Evolutionary conservation across 129 eudicot genomes (phyloP).

Genomic region (Flaveria robusta): DNA sequence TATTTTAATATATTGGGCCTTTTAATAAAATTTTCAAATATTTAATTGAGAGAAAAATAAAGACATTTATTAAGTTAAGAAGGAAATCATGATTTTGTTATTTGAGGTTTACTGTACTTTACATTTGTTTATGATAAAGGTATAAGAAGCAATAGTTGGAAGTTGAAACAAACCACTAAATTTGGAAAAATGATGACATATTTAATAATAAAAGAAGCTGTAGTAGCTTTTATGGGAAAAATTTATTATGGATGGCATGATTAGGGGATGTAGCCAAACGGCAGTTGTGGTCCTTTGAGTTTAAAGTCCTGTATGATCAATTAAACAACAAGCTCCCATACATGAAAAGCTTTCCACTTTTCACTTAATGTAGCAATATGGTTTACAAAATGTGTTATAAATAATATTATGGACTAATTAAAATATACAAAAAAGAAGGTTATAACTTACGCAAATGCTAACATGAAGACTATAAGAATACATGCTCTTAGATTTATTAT

Average conservation of each 20-base stretch:
- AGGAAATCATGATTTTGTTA: conserved; percentile 4
- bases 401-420: neutral
- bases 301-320: conserved; percentile 24
- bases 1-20: neutral
- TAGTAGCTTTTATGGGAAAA: conserved; percentile 12
- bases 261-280: conserved; percentile 53
- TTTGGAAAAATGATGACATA: neutral
- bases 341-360: conserved; percentile 22
- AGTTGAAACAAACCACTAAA: conserved; percentile 8
- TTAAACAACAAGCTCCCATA: conserved; percentile 29
- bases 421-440: neutral
- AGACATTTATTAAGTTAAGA: conserved; percentile 1
- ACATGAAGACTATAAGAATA: neutral
- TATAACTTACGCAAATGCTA: neutral
- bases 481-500: neutral
- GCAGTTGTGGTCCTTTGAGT: conserved; percentile 57
- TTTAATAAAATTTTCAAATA: neutral
- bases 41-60: neutral
- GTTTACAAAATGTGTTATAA: neutral
- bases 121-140: conserved; percentile 15
- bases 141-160: conserved; percentile 9
- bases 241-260: conserved; percentile 46
- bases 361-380: conserved; percentile 20
- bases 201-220: conserved; percentile 23
- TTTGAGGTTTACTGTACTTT: conserved; percentile 9